These are phyloP conservation scores for sorghum (Sorghum bicolor) DNA, from an alignment of 176 grass and related monocot species.

Conservation along the genomic window Sorghum_bicolor_NCBIv3 NC_012875.2:32134001-32134500, in stretches of 20 bases:
- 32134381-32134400: constrained; percentile 20
- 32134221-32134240: neutral
- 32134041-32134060: neutral
- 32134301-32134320: neutral
- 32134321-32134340: constrained; percentile 38
- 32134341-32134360: constrained; percentile 35
- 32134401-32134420: no score
- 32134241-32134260: neutral
- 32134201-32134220: neutral
- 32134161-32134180: neutral
- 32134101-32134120: neutral
- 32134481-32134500: neutral
- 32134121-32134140: constrained; percentile 16
- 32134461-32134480: neutral
- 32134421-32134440: neutral
- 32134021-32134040: neutral
- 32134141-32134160: constrained; percentile 3
- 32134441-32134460: neutral
- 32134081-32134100: neutral
- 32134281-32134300: neutral
- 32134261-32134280: constrained; percentile 31
- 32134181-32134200: constrained; percentile 10
- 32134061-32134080: neutral
- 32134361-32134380: constrained; percentile 13
- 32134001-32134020: neutral